Evolutionary conservation across 208 protist genomes (phyloP), one percentile per base, ranked within the genome.

Genomic region (Trypanosoma avium): DNA sequence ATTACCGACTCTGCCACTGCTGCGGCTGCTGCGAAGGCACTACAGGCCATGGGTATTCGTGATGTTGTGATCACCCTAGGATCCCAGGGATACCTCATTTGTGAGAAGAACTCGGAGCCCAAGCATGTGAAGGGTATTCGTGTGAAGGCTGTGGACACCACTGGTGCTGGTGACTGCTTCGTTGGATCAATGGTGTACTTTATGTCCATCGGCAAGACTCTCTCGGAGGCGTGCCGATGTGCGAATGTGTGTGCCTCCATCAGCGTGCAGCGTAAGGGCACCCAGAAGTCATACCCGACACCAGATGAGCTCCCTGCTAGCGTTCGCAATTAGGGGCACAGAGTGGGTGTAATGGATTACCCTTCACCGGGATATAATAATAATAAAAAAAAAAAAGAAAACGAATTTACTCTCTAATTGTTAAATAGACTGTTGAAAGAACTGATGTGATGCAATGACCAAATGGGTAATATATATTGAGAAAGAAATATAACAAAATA

Each of bases 121-220:
- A 49, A 80, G 35, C 73, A 90, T 65, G 66, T 75, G 40, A 45
- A 68, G 29, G 81, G 73, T 8, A 81, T 84, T 48, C 69, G 61
- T n/a, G 84, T 97, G 27, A 87, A 94, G 72, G 88, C 93, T 4
- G 84, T 97, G 9, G 95, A 98, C 80, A 95, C 95, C 12, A 97
- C 95, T 4, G 93, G 95, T 33, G 93, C 95, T 2, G 95, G 95
- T 27, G 95, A 98, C 77, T 95, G 81, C 79, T 98, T 97, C 53
- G 84, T 97, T 8, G 95, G 95, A 3, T 80, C 85, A 29, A 88
- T 97, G 79, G 78, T 86, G n/a, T 95, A 84, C 75, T 97, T 92
- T 63, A 53, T 97, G 56, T 84, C 75, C 42, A 69, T 57, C 27
- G 93, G 89, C n/a, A 75, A 82, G 53, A 66, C 32, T 46, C 67